Base-by-base conservation (phyloP, 2,329 filamentous ascomycete species). In the Boeremia lycopersici region DNA sequence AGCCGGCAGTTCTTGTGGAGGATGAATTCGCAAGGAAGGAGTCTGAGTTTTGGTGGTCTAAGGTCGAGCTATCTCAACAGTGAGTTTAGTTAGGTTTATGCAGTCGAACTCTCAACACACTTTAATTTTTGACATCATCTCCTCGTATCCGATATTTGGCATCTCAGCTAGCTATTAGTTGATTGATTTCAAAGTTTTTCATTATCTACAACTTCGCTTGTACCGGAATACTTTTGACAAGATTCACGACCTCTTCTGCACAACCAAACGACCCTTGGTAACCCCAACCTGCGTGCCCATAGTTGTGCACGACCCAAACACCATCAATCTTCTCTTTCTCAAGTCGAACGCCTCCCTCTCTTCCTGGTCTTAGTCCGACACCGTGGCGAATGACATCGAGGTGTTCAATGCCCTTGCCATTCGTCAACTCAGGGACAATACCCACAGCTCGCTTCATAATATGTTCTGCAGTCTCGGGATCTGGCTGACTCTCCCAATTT, bases 391-490 rank as follows among this genome's bases (percentile, higher is more conserved):
- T 81, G 19, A 96, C 80, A 70, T 88, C 86, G 72, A 9, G 83
- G 12, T 53, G 11, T 88, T 68, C 41, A n/a, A 25, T n/a, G 17
- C 29, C 29, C 8, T 12, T 23, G 17, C 41, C 17, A 3, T n/a
- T 6, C 2, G 41, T 43, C 90, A 85, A 17, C 53, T 81, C 78
- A 0, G 90, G 90, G 65, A 84, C 83, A 31, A 85, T 72, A 19
- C 83, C 82, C 3, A 90, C 79, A 23, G 82, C 81, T n/a, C 91
- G 83, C 74, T 86, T 86, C 90, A 96, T 93, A 70, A 96, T 96
- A n/a, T 91, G 82, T 43, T 82, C 75, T 0, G 91, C 90, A 10
- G 91, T 80, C 68, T 89, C 89, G 0, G 87, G 86, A 67, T 96
- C 91, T 1, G 88, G 86, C 60, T 87, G 82, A 38, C 86, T 83